These are phyloP conservation scores for Begonia fuchsioides DNA, from an alignment of 306 rosid genomes.

Conservation along the genomic window DNA sequence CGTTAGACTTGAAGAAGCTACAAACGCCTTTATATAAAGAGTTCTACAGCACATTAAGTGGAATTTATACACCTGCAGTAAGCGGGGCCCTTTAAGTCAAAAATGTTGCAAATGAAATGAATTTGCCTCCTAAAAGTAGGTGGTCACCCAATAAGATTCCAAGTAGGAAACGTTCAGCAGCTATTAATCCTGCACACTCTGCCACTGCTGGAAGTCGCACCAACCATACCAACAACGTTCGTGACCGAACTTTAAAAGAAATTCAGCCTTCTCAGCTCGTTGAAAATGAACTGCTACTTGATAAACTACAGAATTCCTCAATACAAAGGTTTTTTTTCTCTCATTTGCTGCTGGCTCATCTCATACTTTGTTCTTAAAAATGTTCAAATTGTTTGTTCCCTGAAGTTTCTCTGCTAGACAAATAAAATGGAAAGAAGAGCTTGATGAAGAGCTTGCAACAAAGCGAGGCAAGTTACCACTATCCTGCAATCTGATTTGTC, in stretches of 20 bases:
- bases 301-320: constrained; percentile 29
- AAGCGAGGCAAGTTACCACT: constrained; percentile 53
- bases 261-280: constrained; percentile 52
- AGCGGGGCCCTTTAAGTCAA: constrained; percentile 23
- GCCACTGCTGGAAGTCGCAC: constrained; percentile 24
- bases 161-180: constrained; percentile 48
- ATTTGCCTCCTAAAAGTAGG: constrained; percentile 42
- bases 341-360: not conserved
- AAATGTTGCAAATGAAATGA: constrained; percentile 24
- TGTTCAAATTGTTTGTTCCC: not conserved
- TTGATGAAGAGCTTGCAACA: constrained; percentile 61
- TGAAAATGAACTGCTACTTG: constrained; percentile 37
- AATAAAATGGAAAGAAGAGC: constrained; percentile 87
- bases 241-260: constrained; percentile 56
- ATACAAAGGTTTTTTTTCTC: constrained; percentile 38
- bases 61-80: constrained; percentile 27
- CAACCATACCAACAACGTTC: constrained; percentile 24
- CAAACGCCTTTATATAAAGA: constrained; percentile 81
- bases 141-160: constrained; percentile 41
- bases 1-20: constrained; percentile 69
- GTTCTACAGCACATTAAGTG: constrained; percentile 45
- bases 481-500: constrained; percentile 2
- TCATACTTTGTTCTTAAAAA: constrained; percentile 3
- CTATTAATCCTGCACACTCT: constrained; percentile 25
- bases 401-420: constrained; percentile 71